Base-by-base conservation (phyloP, 1,284 basidiomycete genomes). In the Microbotryum scabiosae region DNA sequence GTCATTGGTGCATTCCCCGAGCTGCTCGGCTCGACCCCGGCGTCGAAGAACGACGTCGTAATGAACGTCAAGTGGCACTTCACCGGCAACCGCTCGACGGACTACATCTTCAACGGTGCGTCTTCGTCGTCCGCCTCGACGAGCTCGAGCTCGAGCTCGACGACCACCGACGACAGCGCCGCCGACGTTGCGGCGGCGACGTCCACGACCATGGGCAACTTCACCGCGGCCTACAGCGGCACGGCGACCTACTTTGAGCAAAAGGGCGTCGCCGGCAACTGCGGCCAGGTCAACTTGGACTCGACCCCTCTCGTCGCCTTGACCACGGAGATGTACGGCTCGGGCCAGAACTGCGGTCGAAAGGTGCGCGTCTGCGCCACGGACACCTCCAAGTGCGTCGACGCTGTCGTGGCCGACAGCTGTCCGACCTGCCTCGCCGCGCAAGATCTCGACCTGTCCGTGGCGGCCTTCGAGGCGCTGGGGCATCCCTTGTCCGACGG, bases 381-480 rank as follows among this genome's bases (percentile, higher is more conserved):
- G 21, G 25, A 25, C 20, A 32, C n/a, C 30, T 25, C 25, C 20
- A n/a, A n/a, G n/a, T 28, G 26, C 21, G 51, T 52, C 51, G 51
- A 26, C 25, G 51, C 51, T 18, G 30, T 32, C 23, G 51, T 52
- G 10, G 30, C 25, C 30, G 51, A 52, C 30, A 28, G 26, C 32
- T 52, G 51, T 25, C 51, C 51, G 14, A 57, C 55, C 43, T 52
- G 51, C 26, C 26, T 52, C 30, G 32, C 21, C 32, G 26, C 41
- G 20, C 21, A n/a, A 18, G 50, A n/a, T 14, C 23, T 49, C 72
- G 91, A 96, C 73, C 81, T 94, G 63, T 90, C 88, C n/a, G 66
- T 74, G 23, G 83, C 71, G 58, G 85, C 88, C 43, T 96, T 94
- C 82, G 58, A 77, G 51, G 69, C 73, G n/a, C 81, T 92, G 60